These are phyloP conservation scores for Mucor racemosus DNA, from an alignment of 371 early-diverging fungal species.

Conservation along the genomic window DNA sequence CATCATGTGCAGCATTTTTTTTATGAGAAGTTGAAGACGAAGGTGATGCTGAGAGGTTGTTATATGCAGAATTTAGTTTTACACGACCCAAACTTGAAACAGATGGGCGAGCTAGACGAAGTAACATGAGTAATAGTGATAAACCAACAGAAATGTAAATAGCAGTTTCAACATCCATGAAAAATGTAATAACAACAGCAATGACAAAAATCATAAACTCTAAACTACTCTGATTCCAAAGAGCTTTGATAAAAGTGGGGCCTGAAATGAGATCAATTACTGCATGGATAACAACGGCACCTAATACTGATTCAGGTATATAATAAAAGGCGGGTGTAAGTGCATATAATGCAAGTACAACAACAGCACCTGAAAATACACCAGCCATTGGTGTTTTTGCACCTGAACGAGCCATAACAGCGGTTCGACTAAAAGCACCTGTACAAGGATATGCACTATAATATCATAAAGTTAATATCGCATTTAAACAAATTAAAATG, in stretches of 20 bases:
- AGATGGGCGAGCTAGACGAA: constrained; percentile 66
- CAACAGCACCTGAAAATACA: constrained; percentile 72
- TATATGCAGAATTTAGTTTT: constrained; percentile 16
- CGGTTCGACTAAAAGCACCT: constrained; percentile 89
- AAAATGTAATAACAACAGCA: constrained; percentile 65
- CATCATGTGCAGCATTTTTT: constrained; percentile 1
- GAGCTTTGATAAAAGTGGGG: constrained; percentile 26
- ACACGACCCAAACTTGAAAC: constrained; percentile 30
- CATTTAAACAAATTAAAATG: not conserved
- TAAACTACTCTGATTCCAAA: constrained; percentile 46
- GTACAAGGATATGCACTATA: constrained; percentile 80
- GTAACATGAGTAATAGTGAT: constrained; percentile 59
- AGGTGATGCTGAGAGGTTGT: not conserved
- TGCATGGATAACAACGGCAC: constrained; percentile 82
- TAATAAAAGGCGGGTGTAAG: constrained; percentile 86
- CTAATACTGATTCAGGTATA: constrained; percentile 79
- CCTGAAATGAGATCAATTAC: constrained; percentile 62
- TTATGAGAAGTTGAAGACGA: not conserved
- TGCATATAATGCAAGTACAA: constrained; percentile 78
- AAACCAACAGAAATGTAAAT: constrained; percentile 65
- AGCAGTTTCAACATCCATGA: constrained; percentile 67
- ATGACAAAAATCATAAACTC: constrained; percentile 55
- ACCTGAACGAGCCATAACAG: constrained; percentile 81
- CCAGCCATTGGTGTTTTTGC: constrained; percentile 84
- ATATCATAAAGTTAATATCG: not conserved